phyloP scores from a whole-genome alignment of 441 rosid genomes.

The Populus hybrid region DNA sequence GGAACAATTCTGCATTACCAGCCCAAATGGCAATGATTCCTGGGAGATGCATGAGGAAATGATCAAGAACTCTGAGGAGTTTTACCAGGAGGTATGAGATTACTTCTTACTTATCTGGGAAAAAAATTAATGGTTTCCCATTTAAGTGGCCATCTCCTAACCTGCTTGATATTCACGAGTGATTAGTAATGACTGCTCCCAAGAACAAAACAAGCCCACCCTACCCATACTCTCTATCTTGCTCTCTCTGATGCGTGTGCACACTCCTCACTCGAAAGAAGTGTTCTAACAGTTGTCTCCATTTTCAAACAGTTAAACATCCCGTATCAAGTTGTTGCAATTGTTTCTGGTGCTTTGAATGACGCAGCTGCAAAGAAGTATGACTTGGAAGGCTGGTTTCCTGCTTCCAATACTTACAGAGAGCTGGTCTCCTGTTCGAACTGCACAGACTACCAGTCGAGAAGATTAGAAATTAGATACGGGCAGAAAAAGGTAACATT shows the following conservation, averaged over 20 bases:
- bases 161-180: neutral
- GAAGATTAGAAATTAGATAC: constrained; percentile 78
- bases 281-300: constrained; percentile 9
- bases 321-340: constrained; percentile 67
- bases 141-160: neutral
- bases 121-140: neutral
- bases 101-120: neutral
- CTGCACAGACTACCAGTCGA: constrained; percentile 80
- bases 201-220: neutral
- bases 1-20: too few species aligned
- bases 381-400: constrained; percentile 88
- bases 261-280: neutral
- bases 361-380: constrained; percentile 92
- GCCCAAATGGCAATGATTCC: too few species aligned
- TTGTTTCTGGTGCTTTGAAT: constrained; percentile 83
- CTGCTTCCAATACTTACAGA: constrained; percentile 68
- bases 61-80: constrained; percentile 25
- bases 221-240: neutral
- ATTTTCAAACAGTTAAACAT: constrained; percentile 48
- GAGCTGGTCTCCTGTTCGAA: constrained; percentile 90
- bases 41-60: too few species aligned
- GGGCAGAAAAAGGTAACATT: constrained; percentile 81
- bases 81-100: constrained; percentile 53
- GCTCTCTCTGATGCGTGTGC: neutral
- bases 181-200: neutral